Conservation (phyloP, 2,329 filamentous ascomycete genomes). For the Geoglossum cookeanum region DNA sequence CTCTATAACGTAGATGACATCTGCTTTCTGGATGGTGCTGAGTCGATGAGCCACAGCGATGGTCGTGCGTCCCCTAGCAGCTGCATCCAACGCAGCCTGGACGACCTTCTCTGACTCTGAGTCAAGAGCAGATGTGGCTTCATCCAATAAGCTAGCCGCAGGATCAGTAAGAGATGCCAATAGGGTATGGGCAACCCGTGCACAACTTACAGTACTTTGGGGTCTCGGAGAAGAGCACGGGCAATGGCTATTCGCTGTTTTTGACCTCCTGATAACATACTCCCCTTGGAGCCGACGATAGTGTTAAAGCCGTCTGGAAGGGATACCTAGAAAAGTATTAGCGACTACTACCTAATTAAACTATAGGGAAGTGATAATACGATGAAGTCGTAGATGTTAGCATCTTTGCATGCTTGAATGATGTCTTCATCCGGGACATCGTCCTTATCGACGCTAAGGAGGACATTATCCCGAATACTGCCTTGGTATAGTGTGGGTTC, state of each 20-base stretch:
- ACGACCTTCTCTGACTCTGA: constrained; percentile 63
- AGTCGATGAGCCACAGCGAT: constrained; percentile 88
- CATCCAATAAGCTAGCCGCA: constrained; percentile 42
- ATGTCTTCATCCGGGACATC: constrained; percentile 54
- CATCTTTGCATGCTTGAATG: constrained; percentile 64
- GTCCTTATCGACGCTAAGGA: constrained; percentile 52
- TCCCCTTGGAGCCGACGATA: constrained; percentile 69
- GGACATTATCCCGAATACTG: constrained; percentile 74
- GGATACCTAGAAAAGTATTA: constrained; percentile 16
- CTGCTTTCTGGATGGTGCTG: constrained; percentile 84
- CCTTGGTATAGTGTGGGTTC: constrained; percentile 92
- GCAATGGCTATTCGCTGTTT: constrained; percentile 93
- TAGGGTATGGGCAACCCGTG: background rate
- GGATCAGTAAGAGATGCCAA: background rate
- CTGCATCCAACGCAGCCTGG: constrained; percentile 61
- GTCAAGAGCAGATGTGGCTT: constrained; percentile 51
- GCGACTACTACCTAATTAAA: background rate
- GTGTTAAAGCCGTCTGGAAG: constrained; percentile 57
- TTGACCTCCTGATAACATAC: constrained; percentile 73
- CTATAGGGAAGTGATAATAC: background rate
- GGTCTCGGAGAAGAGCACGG: constrained; percentile 73
- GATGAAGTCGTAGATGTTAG: constrained; percentile 87
- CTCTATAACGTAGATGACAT: constrained; percentile 94
- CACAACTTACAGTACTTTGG: constrained; percentile 46
- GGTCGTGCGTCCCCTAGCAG: constrained; percentile 69